A percentile compares a stretch with the other conserved stretches of the same genome.
Evolutionary conservation across 2,329 filamentous ascomycete species (phyloP).

Genomic region (Fusarium denticulatum): DNA sequence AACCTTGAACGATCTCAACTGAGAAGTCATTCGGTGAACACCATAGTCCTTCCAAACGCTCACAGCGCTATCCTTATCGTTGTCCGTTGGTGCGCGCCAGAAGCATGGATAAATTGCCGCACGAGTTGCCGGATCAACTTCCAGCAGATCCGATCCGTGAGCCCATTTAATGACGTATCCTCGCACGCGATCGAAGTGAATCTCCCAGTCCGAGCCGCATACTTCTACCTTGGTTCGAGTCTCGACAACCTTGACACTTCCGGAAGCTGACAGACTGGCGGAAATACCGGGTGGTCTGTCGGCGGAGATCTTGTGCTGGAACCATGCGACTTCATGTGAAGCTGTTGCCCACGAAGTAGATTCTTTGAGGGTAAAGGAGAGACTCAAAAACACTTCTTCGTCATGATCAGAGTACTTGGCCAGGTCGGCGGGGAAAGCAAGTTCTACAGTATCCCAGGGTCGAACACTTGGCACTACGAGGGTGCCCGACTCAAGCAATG

Average conservation of each 20-base stretch:
- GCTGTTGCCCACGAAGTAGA: background rate
- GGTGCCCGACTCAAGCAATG: background rate
- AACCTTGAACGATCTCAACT: background rate
- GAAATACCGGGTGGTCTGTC: background rate
- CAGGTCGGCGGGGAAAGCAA: background rate
- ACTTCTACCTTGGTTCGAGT: background rate
- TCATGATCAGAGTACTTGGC: background rate
- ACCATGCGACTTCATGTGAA: constrained; percentile 6
- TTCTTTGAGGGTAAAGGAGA: background rate
- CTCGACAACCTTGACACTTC: background rate
- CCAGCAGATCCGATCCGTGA: background rate
- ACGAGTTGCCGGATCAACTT: background rate
- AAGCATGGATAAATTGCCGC: constrained; percentile 10
- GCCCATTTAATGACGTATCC: constrained; percentile 11
- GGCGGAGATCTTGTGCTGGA: constrained; percentile 6
- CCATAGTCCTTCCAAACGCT: constrained; percentile 6
- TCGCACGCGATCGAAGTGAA: background rate
- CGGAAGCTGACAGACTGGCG: accelerated
- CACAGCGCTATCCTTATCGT: constrained; percentile 3
- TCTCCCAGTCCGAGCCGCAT: background rate
- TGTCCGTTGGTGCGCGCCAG: constrained; percentile 11
- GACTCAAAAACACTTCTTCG: background rate
- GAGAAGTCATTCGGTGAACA: constrained; percentile 10
- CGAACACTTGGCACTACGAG: background rate
- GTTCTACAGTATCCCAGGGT: background rate